A percentile compares a stretch with the other conserved stretches of the same genome.
These are phyloP conservation scores for Prinsepia uniflora DNA, from an alignment of 306 rosid species.

Conservation along the genomic window DNA sequence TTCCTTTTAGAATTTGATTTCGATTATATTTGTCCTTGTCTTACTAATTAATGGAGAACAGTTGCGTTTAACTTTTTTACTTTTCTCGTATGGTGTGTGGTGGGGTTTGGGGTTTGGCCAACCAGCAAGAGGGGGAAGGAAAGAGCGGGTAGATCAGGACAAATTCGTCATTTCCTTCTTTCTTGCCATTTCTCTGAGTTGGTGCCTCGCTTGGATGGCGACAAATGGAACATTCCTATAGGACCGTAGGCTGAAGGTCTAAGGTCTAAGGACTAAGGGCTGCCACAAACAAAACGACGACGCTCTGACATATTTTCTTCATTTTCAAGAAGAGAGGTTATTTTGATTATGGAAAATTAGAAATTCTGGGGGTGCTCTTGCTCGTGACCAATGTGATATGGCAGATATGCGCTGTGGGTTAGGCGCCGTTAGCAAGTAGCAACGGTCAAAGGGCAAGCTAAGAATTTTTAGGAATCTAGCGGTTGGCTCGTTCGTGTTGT, in stretches of 20 bases:
- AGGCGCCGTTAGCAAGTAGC: slow-evolving; percentile 38
- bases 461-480: not conserved
- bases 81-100: slow-evolving; percentile 1
- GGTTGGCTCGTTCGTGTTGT: not conserved
- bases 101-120: slow-evolving; percentile 14
- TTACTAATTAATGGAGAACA: not conserved
- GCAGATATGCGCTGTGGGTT: slow-evolving; percentile 2
- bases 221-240: too few species aligned
- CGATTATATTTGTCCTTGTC: not conserved
- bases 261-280: not conserved
- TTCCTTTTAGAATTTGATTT: not conserved
- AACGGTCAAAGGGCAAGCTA: slow-evolving; percentile 26
- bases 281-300: slow-evolving; percentile 13
- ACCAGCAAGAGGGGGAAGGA: not conserved
- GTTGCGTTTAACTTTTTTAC: not conserved
- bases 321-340: not conserved
- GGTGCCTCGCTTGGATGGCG: not conserved
- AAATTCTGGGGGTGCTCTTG: slow-evolving; percentile 15
- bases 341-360: not conserved
- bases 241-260: not conserved
- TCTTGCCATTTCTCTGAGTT: not conserved
- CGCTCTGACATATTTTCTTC: slow-evolving; percentile 5
- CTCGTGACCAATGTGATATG: slow-evolving; percentile 5
- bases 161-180: not conserved
- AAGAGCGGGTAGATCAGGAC: slow-evolving; percentile 9